Evolutionary conservation across 1,284 basidiomycete species (phyloP), one percentile per base, ranked within the genome.

Genomic region (Cryptococcus sp.): DNA sequence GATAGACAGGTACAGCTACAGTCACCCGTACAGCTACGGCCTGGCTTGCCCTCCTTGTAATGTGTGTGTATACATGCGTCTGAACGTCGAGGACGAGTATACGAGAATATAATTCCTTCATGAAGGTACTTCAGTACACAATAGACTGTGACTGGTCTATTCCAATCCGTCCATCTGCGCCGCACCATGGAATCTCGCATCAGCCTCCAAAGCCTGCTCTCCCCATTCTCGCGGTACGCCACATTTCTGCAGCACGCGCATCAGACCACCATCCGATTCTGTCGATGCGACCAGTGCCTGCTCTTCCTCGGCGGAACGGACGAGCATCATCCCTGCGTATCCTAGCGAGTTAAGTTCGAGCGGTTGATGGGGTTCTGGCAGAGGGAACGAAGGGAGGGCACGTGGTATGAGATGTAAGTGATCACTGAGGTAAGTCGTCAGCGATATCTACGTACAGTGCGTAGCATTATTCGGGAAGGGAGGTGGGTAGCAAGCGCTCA

Each of bases 401-500:
- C 91, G 85, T 22, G 91, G 91, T 67, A 93, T 86, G 56, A 93
- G 61, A 75, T 93, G 86, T 63, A 94, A 81, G 76, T 94, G 91
- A 63, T 90, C 85, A 53, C 77, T 78, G 50, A 17, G 40, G 27
- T 11, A 50, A 39, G 23, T 30, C 8, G 49, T n/a, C 10, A 19
- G 35, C 13, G 7, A 50, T 20, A 30, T 11, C 30, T 35, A 20
- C 11, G 17, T 8, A 19, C 7, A 35, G n/a, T n/a, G n/a, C n/a
- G n/a, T n/a, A 8, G 17, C 20, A 23, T 6, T 6, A 35, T 47
- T 39, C 17, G 11, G 3, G 30, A 45, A 6, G 35, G 10, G 17
- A 17, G 23, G 20, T 22, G 10, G 13, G 27, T 35, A 40, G 15
- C 7, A 71, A 40, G 15, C 7, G 71, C 75, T 63, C 55, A 77